Base-by-base conservation (phyloP, 441 rosid genomes). In the Brassica hybrid region DNA sequence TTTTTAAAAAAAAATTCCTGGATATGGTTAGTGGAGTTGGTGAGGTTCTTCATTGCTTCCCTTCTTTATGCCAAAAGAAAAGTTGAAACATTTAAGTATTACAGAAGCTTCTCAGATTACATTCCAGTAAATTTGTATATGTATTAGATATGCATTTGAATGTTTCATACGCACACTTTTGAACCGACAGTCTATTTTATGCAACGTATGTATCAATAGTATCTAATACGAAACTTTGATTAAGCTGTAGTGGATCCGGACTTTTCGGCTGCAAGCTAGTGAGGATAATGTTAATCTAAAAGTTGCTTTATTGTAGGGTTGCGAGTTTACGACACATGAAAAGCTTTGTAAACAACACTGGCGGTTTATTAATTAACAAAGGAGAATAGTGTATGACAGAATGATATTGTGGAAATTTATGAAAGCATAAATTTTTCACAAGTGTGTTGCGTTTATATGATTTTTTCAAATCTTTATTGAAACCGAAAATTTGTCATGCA, bases 241-340 rank as follows among this genome's bases (percentile, higher is more conserved):
- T 30, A 38, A 7, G 67, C 23, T 56, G 61, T 43, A 69, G 68
- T 79, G 82, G 75, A 61, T 74, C 78, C 68, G 18, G 45, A 57
- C 75, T 79, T 21, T 79, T 64, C 72, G 72, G 82, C 59, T 74
- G 7, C 5, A 11, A 71, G 72, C 14, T 79, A 63, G 21, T 16
- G 73, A 74, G 4, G 71, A 74, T 74, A 68, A 69, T 69, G 61
- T 43, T 27, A 34, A 14, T 23, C 32, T 27, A 27, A 67, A 25
- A 66, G 45, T 6, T n/a, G 7, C 48, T 34, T 72, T 72, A 2
- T 8, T n/a, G 32, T 59, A 14, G 73, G 61, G 36, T 25, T 60
- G n/a, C 36, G 65, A 60, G 21, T n/a, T n/a, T n/a, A 38, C 27
- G 64, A 61, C 36, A 17, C 48, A 38, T 38, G 0, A 13, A 6